Percentiles rank a stretch among this genome's conserved stretches.
Evolutionary conservation across 2,329 filamentous ascomycete species (phyloP).

Genomic region (Polychaeton citri): DNA sequence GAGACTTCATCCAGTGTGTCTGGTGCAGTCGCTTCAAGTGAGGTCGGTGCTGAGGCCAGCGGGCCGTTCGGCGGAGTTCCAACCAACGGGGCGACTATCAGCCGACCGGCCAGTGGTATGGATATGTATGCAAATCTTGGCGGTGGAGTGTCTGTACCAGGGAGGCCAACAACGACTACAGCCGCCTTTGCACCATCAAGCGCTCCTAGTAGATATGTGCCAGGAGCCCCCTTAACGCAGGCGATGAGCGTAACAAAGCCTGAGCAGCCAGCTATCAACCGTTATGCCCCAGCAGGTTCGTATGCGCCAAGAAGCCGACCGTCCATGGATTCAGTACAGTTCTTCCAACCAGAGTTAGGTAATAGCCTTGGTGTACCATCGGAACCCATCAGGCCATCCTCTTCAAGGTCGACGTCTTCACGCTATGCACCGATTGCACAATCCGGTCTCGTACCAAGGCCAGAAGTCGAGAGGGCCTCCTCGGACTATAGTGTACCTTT

Average conservation of each 20-base stretch:
- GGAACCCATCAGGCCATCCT: slow-evolving; percentile 8
- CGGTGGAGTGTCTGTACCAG: slow-evolving; percentile 17
- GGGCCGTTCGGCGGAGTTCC: slow-evolving; percentile 71
- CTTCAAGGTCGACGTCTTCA: slow-evolving; percentile 10
- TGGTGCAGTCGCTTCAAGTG: slow-evolving; percentile 28
- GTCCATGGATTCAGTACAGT: slow-evolving; percentile 25
- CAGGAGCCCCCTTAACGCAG: slow-evolving; percentile 4
- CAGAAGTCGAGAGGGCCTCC: slow-evolving; percentile 12
- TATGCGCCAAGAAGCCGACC: slow-evolving; percentile 15
- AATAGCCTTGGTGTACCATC: slow-evolving; percentile 3
- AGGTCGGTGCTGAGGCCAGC: slow-evolving; percentile 39
- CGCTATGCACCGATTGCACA: slow-evolving; percentile 14
- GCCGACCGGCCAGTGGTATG: slow-evolving; percentile 50
- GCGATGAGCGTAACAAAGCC: too few relatives aligned
- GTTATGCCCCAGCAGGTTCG: slow-evolving; percentile 4
- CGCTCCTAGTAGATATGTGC: slow-evolving; percentile 17
- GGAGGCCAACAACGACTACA: slow-evolving; percentile 11
- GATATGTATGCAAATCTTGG: slow-evolving; percentile 56
- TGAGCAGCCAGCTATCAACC: too few relatives aligned
- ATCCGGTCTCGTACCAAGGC: slow-evolving; percentile 11
- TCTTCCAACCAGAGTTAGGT: slow-evolving; percentile 3
- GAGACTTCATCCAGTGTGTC: slow-evolving; percentile 41
- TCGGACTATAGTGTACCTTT: slow-evolving; percentile 17
- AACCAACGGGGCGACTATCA: slow-evolving; percentile 40
- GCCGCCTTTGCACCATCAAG: slow-evolving; percentile 6